Percentiles rank a stretch among this genome's conserved stretches.
phyloP scores from a whole-genome alignment of 768 basidiomycete species.

The Mycena crocata region DNA sequence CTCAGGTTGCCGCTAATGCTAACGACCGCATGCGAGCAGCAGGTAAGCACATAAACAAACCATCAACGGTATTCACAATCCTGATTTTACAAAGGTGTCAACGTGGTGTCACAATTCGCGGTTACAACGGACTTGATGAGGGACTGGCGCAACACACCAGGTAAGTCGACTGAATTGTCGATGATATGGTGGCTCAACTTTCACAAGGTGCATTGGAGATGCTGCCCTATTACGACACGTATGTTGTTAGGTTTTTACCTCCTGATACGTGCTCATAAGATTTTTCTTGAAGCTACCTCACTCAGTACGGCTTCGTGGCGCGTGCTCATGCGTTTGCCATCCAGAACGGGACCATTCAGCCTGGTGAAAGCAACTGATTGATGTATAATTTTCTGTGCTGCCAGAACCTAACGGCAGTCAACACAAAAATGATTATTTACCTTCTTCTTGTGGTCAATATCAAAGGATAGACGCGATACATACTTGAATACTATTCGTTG shows the following conservation, averaged over 20 bases:
- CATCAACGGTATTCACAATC: too few species aligned
- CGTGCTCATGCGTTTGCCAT: constrained; percentile 47
- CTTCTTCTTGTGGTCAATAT: too few species aligned
- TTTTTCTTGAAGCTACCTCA: constrained; percentile 41
- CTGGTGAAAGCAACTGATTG: constrained; percentile 29
- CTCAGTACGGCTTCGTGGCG: constrained; percentile 45
- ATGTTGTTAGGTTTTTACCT: constrained; percentile 27
- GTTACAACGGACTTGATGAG: constrained; percentile 60
- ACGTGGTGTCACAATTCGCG: constrained; percentile 58
- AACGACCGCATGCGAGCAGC: constrained; percentile 62
- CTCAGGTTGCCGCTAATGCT: constrained; percentile 54
- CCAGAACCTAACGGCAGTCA: too few species aligned
- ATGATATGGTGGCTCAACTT: too few species aligned
- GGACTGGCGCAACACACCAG: constrained; percentile 63
- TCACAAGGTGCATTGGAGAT: constrained; percentile 53
- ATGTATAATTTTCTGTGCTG: too few species aligned
- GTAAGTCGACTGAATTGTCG: too few species aligned
- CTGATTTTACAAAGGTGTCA: too few species aligned
- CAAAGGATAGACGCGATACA: too few species aligned
- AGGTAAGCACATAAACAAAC: too few species aligned
- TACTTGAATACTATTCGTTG: not conserved
- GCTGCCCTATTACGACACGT: constrained; percentile 60
- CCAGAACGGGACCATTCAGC: constrained; percentile 38
- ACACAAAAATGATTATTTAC: too few species aligned
- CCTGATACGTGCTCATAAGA: not conserved